These are phyloP conservation scores for Suhomyces kilbournensis DNA, from an alignment of 805 yeast species.

Conservation along the genomic window DNA sequence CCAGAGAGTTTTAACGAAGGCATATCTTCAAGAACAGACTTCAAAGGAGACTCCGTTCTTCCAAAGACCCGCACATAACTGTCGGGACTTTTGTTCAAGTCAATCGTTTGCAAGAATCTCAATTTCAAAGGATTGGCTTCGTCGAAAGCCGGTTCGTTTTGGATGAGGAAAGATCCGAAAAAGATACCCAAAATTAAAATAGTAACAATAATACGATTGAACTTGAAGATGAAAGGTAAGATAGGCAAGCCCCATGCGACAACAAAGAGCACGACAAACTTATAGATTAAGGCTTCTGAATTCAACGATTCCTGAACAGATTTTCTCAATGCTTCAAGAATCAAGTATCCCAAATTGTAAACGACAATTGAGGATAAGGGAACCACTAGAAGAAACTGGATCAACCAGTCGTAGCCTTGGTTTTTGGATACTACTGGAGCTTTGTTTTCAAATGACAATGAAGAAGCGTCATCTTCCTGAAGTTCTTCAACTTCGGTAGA, in stretches of 20 bases:
- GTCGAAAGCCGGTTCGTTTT: constrained; percentile 57
- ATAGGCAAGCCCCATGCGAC: constrained; percentile 45
- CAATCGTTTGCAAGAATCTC: constrained; percentile 62
- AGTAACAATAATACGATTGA: constrained; percentile 50
- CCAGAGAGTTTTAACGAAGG: constrained; percentile 55
- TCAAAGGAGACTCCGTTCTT: constrained; percentile 45
- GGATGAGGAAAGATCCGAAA: constrained; percentile 31
- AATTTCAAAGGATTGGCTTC: constrained; percentile 64
- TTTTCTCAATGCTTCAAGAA: constrained; percentile 65
- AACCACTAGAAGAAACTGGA: constrained; percentile 66
- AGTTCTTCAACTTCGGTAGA: not conserved
- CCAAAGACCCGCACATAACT: constrained; percentile 50
- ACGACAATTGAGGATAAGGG: constrained; percentile 60
- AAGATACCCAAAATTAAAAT: constrained; percentile 31
- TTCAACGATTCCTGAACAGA: constrained; percentile 63
- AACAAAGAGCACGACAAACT: constrained; percentile 25
- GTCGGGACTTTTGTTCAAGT: constrained; percentile 34
- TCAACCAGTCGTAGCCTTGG: constrained; percentile 70
- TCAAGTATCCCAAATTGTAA: constrained; percentile 52
- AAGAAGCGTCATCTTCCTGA: constrained; percentile 1
- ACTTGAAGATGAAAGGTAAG: constrained; percentile 66
- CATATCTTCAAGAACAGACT: constrained; percentile 50
- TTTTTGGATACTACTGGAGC: constrained; percentile 23
- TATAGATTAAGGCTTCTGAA: constrained; percentile 38
- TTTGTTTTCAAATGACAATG: constrained; percentile 20